phyloP scores from a whole-genome alignment of 306 rosid genomes.

The Quercus mongolica region DNA sequence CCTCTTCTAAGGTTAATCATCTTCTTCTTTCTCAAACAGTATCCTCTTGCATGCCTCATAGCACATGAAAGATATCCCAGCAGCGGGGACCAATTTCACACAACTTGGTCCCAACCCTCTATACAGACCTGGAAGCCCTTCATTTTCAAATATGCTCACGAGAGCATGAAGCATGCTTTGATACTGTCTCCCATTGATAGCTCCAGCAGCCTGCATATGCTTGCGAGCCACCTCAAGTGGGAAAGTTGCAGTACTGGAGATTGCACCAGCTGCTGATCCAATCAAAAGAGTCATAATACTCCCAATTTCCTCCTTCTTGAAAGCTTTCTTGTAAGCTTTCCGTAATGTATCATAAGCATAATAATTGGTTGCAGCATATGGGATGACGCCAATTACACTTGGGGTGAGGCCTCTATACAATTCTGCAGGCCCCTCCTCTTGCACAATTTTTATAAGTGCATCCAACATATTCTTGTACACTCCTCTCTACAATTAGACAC shows the following conservation, averaged over 20 bases:
- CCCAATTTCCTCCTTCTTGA: conserved; percentile 54
- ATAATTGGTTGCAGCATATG: conserved; percentile 77
- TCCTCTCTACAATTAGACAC: conserved; percentile 54
- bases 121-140: conserved; percentile 54
- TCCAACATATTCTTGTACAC: conserved; percentile 52
- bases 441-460: conserved; percentile 47
- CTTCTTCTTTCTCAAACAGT: conserved; percentile 36
- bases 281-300: conserved; percentile 59
- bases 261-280: conserved; percentile 71
- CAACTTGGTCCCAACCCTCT: conserved; percentile 74
- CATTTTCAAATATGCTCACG: conserved; percentile 49
- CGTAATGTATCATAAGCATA: conserved; percentile 69
- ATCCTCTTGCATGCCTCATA: conserved; percentile 72
- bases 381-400: conserved; percentile 73
- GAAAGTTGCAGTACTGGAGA: conserved; percentile 75
- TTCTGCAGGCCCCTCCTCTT: conserved; percentile 72
- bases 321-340: conserved; percentile 52
- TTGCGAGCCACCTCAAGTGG: conserved; percentile 84
- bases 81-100: conserved; percentile 72
- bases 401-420: conserved; percentile 79
- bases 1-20: neutral
- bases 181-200: conserved; percentile 65
- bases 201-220: conserved; percentile 87
- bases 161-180: conserved; percentile 67
- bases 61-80: conserved; percentile 79